These are phyloP conservation scores for Candida nonsorbophila DNA, from an alignment of 805 yeast species.

Conservation along the genomic window DNA sequence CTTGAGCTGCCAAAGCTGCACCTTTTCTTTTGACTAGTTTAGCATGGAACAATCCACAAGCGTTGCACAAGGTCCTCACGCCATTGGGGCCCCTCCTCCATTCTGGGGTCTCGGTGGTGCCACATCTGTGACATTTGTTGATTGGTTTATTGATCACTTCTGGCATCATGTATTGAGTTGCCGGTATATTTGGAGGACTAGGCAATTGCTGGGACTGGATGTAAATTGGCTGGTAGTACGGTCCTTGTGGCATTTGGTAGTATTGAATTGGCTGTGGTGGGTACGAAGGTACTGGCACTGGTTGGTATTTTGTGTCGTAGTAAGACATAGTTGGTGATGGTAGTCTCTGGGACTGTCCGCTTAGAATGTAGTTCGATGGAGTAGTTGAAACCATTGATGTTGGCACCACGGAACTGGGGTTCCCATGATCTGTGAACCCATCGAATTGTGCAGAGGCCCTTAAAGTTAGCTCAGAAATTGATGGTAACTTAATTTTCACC, in stretches of 20 bases:
- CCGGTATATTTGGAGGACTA: conserved; percentile 4
- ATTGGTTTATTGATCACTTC: conserved; percentile 27
- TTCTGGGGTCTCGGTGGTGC: conserved; percentile 42
- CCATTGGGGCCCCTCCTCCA: conserved; percentile 43
- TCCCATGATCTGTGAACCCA: too few species aligned
- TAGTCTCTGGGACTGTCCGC: too few species aligned
- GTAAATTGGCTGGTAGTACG: conserved; percentile 11
- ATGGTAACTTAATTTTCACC: conserved; percentile 20
- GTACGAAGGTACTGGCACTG: too few species aligned
- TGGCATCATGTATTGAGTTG: conserved; percentile 19
- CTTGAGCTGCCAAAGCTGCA: conserved; percentile 43
- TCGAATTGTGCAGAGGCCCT: too few species aligned
- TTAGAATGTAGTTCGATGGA: too few species aligned
- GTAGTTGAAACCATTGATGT: too few species aligned
- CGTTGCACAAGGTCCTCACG: conserved; percentile 39
- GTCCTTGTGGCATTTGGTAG: too few species aligned
- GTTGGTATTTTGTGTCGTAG: conserved; percentile 5
- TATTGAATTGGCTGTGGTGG: conserved; percentile 12
- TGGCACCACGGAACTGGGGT: too few species aligned
- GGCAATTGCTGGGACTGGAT: conserved; percentile 5
- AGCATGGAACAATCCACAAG: conserved; percentile 40
- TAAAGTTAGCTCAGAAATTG: conserved; percentile 22
- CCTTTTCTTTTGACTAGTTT: conserved; percentile 52
- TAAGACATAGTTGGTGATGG: too few species aligned
- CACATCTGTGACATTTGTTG: conserved; percentile 40